Evolutionary conservation across 805 yeast species (phyloP), one percentile per base, ranked within the genome.

Genomic region (Wickerhamiella dianesei): DNA sequence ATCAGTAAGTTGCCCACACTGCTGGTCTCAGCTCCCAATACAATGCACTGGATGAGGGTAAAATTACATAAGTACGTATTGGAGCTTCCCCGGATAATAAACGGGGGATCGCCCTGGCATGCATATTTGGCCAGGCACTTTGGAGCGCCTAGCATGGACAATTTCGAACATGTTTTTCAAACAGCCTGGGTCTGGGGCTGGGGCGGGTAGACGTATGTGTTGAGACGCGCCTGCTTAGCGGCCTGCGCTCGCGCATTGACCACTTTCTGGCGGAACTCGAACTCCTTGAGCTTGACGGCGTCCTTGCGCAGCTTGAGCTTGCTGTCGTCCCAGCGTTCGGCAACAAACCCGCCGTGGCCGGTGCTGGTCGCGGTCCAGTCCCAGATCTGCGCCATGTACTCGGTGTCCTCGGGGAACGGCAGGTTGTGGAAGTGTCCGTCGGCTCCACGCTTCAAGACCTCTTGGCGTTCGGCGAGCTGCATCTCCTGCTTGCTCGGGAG

Each of bases 401-500:
- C 73, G 1, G 73, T 76, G 53, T 82, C 92, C 41, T 63, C 63
- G 9, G 84, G 83, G 53, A 61, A 69, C 14, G 64, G 65, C 59
- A 80, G 58, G 48, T 70, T 73, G 56, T 80, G 85, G 60, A 71
- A 75, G 2, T 59, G 53, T 21, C 69, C 60, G 16, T 72, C 75
- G 13, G 66, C 65, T 4, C 82, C 83, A 5, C 20, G 41, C 41
- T 18, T 18, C 9, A 25, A 12, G 6, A 25, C 9, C 32, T 25
- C 32, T 48, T 72, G 68, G 4, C 46, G 53, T 14, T 60, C 63
- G 12, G 69, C 59, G 29, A 73, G 62, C 21, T 64, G 54, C 3
- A 55, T 45, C 41, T 72, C 73, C 62, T 72, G 72, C 35, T 58
- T 50, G 0, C 69, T 39, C 1, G 87, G 86, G 13, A 79, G 60